Evolutionary conservation across 495 filamentous ascomycete genomes (phyloP), one percentile per base, ranked within the genome.

Genomic region (Podospora australis): DNA sequence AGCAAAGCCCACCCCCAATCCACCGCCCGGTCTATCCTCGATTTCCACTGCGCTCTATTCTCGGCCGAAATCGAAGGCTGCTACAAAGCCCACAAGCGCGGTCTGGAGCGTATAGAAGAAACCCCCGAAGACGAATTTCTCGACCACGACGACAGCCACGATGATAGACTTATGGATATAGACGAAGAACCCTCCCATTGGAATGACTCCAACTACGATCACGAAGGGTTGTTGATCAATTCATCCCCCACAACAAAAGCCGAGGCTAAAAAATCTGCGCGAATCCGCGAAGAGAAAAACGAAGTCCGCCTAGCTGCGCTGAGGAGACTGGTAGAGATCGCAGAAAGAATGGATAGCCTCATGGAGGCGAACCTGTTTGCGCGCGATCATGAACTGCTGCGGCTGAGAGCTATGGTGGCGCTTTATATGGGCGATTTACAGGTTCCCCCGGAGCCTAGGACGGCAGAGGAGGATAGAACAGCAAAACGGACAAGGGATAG

Each of bases 351-450:
- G 67, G 83, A 87, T 57, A 67, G 75, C 24, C 53, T 84, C 6
- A 69, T 89, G 55, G 69, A 71, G 26, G 79, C 78, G 20, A 72
- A 76, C 24, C 86, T 87, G 1, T 89, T 80, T 57, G 78, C 77
- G 1, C 73, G 78, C 36, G 75, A 76, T 35, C 49, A 68, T 8
- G 70, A 72, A 40, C 59, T 92, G 42, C 67, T 84, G 26, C 64
- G 79, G 45, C 64, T 90, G 8, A 66, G 82, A 35, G 86, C 71
- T 7, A 86, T 86, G 77, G 66, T 87, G 6, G 78, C 71, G 8
- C 63, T 86, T 22, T 90, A 83, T 75, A 68, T 87, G 19, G 78
- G 66, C 2, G 85, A 90, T 53, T 59, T 91, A 44, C 48, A 39
- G 11, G 40, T 71, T 44, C 59, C 68, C 2, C 50, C 56, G 1